Evolutionary conservation across 2,329 filamentous ascomycete species (phyloP).

Genomic region (Magnaporthiopsis rhizophila): DNA sequence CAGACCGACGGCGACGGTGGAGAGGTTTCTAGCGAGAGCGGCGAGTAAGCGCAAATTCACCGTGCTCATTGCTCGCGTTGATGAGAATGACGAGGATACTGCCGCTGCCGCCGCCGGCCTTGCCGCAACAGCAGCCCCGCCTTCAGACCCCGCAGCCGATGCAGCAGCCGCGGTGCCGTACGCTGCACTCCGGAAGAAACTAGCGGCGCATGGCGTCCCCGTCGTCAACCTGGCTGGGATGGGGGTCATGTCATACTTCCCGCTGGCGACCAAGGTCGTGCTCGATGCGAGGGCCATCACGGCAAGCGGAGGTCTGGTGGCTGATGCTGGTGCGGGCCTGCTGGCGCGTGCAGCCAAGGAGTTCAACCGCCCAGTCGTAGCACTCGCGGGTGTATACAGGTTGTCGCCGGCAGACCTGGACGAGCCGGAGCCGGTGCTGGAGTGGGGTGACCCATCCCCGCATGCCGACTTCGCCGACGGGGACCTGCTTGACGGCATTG

Average conservation of each 20-base stretch:
- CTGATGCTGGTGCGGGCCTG: slow-evolving; percentile 72
- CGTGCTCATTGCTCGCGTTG: slow-evolving; percentile 61
- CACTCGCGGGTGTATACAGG: slow-evolving; percentile 87
- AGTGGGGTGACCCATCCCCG: slow-evolving; percentile 74
- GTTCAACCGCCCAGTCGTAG: slow-evolving; percentile 76
- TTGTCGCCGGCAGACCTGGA: slow-evolving; percentile 80
- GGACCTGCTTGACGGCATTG: slow-evolving; percentile 66
- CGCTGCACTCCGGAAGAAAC: slow-evolving; percentile 63
- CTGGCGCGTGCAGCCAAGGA: slow-evolving; percentile 80
- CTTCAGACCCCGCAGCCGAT: slow-evolving; percentile 10
- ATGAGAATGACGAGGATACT: slow-evolving; percentile 35
- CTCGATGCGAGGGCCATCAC: slow-evolving; percentile 81
- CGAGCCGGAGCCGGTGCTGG: slow-evolving; percentile 52
- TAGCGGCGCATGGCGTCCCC: slow-evolving; percentile 68
- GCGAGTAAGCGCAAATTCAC: slow-evolving; percentile 88
- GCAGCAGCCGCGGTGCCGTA: slow-evolving; percentile 31
- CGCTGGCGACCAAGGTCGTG: slow-evolving; percentile 90
- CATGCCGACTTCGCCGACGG: slow-evolving; percentile 75
- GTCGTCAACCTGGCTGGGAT: slow-evolving; percentile 80
- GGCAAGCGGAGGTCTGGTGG: slow-evolving; percentile 78
- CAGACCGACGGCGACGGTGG: slow-evolving; percentile 76
- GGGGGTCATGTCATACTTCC: slow-evolving; percentile 88
- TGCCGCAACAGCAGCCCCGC: slow-evolving; percentile 25
- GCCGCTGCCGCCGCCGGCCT: slow-evolving; percentile 13
- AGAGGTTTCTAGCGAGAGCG: slow-evolving; percentile 81